These are phyloP conservation scores for Chrysochromulina parva DNA, from an alignment of 78 protist genomes.

Conservation along the genomic window DNA sequence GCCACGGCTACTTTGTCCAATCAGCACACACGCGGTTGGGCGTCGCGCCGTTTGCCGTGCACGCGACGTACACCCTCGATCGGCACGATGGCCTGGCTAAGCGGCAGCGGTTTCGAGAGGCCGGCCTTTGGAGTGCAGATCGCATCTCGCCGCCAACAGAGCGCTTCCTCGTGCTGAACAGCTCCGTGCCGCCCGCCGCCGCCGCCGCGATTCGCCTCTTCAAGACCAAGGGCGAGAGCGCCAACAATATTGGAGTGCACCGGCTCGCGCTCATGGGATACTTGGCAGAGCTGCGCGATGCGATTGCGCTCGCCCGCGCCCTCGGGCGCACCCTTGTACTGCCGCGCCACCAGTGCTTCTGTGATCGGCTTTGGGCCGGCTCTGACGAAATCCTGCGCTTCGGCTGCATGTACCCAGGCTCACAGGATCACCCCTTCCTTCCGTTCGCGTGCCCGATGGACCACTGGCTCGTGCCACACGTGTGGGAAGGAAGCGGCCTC, in stretches of 20 bases:
- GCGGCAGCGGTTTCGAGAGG: slow-evolving; percentile 8
- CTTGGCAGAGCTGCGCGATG: background rate
- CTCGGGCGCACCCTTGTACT: slow-evolving; percentile 20
- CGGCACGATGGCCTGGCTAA: background rate
- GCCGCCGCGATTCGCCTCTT: background rate
- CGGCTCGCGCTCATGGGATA: background rate
- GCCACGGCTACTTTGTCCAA: background rate
- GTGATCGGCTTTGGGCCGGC: background rate
- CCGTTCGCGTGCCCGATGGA: slow-evolving; percentile 7
- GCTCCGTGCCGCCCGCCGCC: background rate
- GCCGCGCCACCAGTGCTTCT: background rate
- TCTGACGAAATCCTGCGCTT: background rate
- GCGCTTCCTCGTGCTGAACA: background rate
- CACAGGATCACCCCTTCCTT: background rate
- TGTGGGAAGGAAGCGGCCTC: background rate
- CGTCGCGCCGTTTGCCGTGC: background rate
- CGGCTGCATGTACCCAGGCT: slow-evolving; percentile 1
- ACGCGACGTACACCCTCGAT: slow-evolving; percentile 18
- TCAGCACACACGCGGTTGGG: background rate
- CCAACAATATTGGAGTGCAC: background rate
- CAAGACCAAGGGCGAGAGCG: background rate
- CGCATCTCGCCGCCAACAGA: no score
- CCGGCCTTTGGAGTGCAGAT: background rate
- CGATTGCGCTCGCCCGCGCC: slow-evolving; percentile 7
- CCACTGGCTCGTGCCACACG: background rate